phyloP scores from a whole-genome alignment of 1,284 basidiomycete species.

The Mycena sp. region DNA sequence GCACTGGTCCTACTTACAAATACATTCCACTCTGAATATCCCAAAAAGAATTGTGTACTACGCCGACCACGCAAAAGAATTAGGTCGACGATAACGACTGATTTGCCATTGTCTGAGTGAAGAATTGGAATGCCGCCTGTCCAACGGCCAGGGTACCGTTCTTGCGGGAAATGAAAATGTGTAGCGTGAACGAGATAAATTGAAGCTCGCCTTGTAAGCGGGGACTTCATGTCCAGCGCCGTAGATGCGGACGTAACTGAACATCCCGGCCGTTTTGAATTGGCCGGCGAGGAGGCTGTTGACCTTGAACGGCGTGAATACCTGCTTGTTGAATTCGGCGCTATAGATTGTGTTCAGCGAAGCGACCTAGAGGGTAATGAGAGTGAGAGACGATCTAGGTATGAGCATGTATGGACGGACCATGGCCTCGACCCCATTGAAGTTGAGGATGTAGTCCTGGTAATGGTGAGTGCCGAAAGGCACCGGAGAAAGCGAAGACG shows the following conservation, averaged over 20 bases:
- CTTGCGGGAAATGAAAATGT: slow-evolving; percentile 28
- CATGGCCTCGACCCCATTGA: slow-evolving; percentile 69
- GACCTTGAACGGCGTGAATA: slow-evolving; percentile 60
- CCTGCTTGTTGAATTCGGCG: slow-evolving; percentile 47
- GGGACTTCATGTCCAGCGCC: slow-evolving; percentile 65
- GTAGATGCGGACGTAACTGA: slow-evolving; percentile 66
- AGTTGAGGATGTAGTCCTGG: slow-evolving; percentile 67
- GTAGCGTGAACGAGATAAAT: too few relatives aligned
- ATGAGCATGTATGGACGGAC: slow-evolving; percentile 43
- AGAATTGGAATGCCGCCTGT: slow-evolving; percentile 50
- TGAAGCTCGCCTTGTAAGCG: slow-evolving; percentile 46
- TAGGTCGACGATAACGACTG: slow-evolving; percentile 13
- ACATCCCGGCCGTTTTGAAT: slow-evolving; percentile 67
- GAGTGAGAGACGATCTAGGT: slow-evolving; percentile 13
- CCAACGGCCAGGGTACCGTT: slow-evolving; percentile 39
- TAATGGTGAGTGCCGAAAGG: slow-evolving; percentile 17
- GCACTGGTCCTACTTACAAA: too few relatives aligned
- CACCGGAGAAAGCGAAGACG: slow-evolving; percentile 12
- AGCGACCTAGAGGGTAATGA: slow-evolving; percentile 45
- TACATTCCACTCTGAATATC: too few relatives aligned
- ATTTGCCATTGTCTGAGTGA: slow-evolving; percentile 46
- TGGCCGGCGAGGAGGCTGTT: slow-evolving; percentile 58
- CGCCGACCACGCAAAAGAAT: too few relatives aligned
- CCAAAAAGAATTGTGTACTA: too few relatives aligned
- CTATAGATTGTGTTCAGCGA: slow-evolving; percentile 54